Base-by-base conservation (phyloP, 176 grass and related monocot species). In the Poa pratensis region DNA sequence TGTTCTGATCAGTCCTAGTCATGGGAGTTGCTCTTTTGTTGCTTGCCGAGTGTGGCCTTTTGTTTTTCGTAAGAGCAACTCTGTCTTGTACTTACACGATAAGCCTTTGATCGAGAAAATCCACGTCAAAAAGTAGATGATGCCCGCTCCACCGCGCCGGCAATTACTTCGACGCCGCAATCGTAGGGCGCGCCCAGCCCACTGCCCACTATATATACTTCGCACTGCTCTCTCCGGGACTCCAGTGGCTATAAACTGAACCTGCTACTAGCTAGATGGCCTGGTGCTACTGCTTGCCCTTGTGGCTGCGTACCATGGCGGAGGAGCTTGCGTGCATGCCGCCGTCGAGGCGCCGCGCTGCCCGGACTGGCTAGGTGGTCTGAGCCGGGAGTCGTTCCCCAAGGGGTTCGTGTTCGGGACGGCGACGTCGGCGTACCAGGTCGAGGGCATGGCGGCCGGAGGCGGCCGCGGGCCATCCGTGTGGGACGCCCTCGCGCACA, bases 401-500 rank as follows among this genome's bases (percentile, higher is more conserved):
- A 66, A 84, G 78, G 91, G 76, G 13, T 93, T 93, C 80, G 77
- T 93, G 26, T 93, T 93, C 85, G 91, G 91, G 73, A 85, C 88
- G 45, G 91, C 85, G 13, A 66, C 91, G 39, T 93, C 88, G n/a
- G 91, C 91, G 77, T 93, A 62, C 82, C 91, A 90, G 80, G 91
- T 93, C 7, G 91, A 93, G 77, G 91, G 91, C 76, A 84, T 84
- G 54, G 85, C 91, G 14, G 2, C 73, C 2, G 39, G 82, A 40
- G 77, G 20, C 64, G 91, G 91, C 58, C 85, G 88, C 54, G 91
- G 91, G 1, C 88, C 88, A 3, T 82, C 28, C 76, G 84, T 93
- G 50, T 93, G 91, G 91, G 88, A 90, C 69, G 79, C 82, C 28
- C 87, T 90, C 42, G 91, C 90, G 57, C 83, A 93, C 40, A 93